Conservation (phyloP, 176 grass and related monocot genomes). For the Leersia perrieri region DNA sequence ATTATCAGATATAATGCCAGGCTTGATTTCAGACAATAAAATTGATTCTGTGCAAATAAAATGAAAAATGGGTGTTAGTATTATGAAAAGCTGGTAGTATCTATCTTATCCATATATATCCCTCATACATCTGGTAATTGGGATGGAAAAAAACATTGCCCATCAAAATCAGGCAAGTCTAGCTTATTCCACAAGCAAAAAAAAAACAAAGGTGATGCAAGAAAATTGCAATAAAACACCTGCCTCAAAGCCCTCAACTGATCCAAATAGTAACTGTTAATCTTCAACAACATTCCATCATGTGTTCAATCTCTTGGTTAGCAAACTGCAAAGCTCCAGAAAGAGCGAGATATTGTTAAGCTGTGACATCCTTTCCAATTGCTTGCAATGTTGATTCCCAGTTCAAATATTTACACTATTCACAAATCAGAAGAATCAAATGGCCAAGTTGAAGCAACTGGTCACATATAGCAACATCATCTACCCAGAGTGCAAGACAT, state of each 20-base stretch:
- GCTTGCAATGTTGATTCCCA: neutral
- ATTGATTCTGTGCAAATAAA: no score
- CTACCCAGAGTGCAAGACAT: neutral
- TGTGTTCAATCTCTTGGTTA: no score
- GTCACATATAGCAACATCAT: neutral
- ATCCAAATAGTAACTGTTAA: neutral
- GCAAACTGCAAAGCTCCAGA: neutral
- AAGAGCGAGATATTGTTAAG: neutral
- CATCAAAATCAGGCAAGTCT: neutral
- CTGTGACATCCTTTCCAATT: neutral
- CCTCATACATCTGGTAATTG: no score
- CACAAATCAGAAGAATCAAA: neutral
- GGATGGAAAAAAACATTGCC: no score
- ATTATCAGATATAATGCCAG: no score
- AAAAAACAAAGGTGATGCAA: neutral
- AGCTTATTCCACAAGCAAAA: neutral
- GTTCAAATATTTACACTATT: neutral
- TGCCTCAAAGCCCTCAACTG: neutral
- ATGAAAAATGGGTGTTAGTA: no score
- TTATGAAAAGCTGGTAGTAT: no score
- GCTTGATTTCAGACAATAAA: no score
- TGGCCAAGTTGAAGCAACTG: neutral
- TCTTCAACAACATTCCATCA: neutral
- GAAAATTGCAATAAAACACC: neutral
- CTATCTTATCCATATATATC: no score